Evolutionary conservation across 345 rosid species (phyloP), one percentile per base, ranked within the genome.

Genomic region (Moringa oleifera): DNA sequence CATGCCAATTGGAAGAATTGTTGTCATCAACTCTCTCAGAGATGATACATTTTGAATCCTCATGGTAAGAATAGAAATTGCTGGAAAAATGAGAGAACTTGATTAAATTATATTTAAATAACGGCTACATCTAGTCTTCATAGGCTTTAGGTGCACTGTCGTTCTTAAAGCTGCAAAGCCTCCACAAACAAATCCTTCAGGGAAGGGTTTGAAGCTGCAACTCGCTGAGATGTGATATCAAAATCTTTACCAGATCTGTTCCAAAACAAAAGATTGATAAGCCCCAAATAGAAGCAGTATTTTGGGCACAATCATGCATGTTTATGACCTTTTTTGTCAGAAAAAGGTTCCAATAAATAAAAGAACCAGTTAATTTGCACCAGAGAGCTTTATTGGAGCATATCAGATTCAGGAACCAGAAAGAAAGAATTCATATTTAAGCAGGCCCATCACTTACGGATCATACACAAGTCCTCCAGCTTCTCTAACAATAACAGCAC

Each of bases 381-480:
- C 13, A 25, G 25, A 47, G 19, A 16, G 6, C 20, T 17, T 28
- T 23, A 18, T 57, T 11, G 18, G 11, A 18, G 45, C 19, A 16
- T 46, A 21, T 50, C 53, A 63, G 53, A 57, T 53, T 58, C n/a
- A 12, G 16, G 50, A 18, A 56, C 17, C 9, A 54, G 47, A 54
- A 7, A 58, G 22, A 46, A 49, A 51, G 23, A 46, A 24, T 20
- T 47, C 18, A 45, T 36, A 25, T 51, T 22, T 0, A 19, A 58
- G 20, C 9, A 53, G 23, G 59, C 21, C 20, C 21, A 55, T 18
- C 19, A 77, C 97, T 83, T 82, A 94, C 97, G 96, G 99, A 72
- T 94, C 97, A 75, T 72, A 94, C 52, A 91, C 77, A 68, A 81
- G 80, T 65, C 97, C 99, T 53, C 97, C 97, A 49, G 99, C 97